These are phyloP conservation scores for Ophiostoma sp. DNA, from an alignment of 2,329 filamentous ascomycete genomes.

Conservation along the genomic window DNA sequence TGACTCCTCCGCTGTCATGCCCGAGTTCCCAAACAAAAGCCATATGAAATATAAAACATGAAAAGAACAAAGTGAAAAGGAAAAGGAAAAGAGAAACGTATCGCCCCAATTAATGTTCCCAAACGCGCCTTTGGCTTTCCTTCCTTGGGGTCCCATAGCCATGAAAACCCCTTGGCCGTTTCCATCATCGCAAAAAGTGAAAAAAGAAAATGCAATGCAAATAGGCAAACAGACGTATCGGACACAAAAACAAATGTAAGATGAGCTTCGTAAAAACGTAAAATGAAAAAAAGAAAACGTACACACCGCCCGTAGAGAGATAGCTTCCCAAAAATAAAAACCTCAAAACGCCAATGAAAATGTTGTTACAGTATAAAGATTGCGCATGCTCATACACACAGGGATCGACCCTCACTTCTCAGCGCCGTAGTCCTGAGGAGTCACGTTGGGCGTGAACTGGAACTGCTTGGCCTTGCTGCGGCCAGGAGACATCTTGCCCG, in stretches of 20 bases:
- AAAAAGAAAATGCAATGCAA: not conserved
- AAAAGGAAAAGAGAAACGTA: not conserved
- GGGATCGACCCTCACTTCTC: not conserved
- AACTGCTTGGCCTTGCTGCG: slow-evolving; percentile 45
- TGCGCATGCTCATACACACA: not conserved
- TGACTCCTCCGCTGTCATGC: not conserved
- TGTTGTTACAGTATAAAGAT: slow-evolving; percentile 13
- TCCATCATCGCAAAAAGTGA: not conserved
- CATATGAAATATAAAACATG: not conserved
- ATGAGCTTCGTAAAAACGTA: not conserved
- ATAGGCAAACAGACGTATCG: not conserved
- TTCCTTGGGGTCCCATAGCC: not conserved
- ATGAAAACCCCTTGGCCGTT: not conserved
- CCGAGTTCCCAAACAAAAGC: not conserved
- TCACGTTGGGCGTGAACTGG: slow-evolving; percentile 50
- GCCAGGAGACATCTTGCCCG: slow-evolving; percentile 41
- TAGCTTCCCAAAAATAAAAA: not conserved
- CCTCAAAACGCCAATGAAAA: not conserved
- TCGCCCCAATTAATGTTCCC: not conserved
- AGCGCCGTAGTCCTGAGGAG: slow-evolving; percentile 44
- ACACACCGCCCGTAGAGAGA: not conserved
- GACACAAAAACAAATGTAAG: not conserved
- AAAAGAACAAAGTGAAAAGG: not conserved
- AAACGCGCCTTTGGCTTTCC: not conserved
- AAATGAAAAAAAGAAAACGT: not conserved